Conservation (phyloP, 495 filamentous ascomycete species). For the Trypethelium eluteriae region DNA sequence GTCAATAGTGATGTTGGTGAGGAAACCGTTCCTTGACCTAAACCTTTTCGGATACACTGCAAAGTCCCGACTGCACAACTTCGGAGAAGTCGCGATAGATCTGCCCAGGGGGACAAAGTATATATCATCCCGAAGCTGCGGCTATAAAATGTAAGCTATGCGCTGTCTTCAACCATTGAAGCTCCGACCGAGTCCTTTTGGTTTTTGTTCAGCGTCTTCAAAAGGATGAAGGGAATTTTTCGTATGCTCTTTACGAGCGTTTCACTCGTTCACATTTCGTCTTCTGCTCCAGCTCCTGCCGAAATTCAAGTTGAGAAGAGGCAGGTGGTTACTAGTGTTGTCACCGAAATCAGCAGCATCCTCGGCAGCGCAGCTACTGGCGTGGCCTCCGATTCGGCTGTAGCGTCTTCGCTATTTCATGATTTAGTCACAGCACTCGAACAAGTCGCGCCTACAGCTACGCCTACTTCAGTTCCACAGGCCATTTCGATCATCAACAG, state of each 20-base stretch:
- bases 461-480: conserved; percentile 9
- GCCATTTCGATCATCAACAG: conserved; percentile 4
- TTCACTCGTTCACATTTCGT: background rate
- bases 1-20: background rate
- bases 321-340: background rate
- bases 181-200: background rate
- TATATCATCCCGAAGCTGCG: background rate
- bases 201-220: background rate
- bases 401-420: background rate
- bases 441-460: background rate
- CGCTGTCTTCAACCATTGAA: background rate
- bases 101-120: background rate
- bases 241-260: background rate
- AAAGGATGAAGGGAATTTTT: background rate
- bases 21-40: background rate
- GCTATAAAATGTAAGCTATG: background rate
- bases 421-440: background rate
- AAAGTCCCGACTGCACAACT: too few relatives aligned
- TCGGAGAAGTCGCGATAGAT: too few relatives aligned
- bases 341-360: conserved; percentile 1
- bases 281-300: background rate
- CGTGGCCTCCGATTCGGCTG: background rate
- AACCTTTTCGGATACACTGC: background rate
- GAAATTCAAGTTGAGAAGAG: background rate
- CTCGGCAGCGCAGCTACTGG: background rate